Evolutionary conservation across 805 yeast species (phyloP).

Genomic region (Jamesozyma jinghongensis): DNA sequence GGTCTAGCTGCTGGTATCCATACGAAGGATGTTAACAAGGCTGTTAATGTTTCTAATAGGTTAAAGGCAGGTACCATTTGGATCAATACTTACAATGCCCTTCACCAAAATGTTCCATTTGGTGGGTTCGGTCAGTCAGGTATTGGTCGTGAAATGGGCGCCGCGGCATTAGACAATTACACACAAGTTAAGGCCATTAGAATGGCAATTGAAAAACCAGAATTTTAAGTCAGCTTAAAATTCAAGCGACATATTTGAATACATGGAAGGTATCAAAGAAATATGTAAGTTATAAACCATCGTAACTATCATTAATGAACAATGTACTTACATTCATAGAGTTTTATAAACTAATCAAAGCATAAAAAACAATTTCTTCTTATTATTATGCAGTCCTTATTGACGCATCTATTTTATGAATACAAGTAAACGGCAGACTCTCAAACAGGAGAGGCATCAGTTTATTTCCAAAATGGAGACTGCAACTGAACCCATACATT

Average conservation of each 20-base stretch:
- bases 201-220: conserved; percentile 10
- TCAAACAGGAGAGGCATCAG: no score
- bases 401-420: no score
- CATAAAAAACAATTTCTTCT: background rate
- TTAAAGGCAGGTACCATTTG: conserved; percentile 85
- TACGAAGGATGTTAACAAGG: conserved; percentile 64
- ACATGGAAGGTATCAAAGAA: conserved; percentile 1
- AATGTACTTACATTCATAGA: conserved; percentile 15
- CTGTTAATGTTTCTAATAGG: conserved; percentile 63
- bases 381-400: no score
- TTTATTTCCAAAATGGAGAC: no score
- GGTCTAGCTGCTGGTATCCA: conserved; percentile 92
- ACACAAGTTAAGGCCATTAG: conserved; percentile 76
- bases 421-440: no score
- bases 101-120: conserved; percentile 81
- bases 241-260: background rate
- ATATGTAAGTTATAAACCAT: conserved; percentile 5
- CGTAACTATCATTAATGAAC: conserved; percentile 15
- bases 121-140: conserved; percentile 92
- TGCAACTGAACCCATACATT: no score
- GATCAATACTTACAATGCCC: conserved; percentile 85
- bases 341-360: background rate
- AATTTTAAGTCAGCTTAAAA: conserved; percentile 1
- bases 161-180: conserved; percentile 76
- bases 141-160: conserved; percentile 88